Conservation (phyloP, 441 rosid genomes). For the Raphanus hybrid region DNA sequence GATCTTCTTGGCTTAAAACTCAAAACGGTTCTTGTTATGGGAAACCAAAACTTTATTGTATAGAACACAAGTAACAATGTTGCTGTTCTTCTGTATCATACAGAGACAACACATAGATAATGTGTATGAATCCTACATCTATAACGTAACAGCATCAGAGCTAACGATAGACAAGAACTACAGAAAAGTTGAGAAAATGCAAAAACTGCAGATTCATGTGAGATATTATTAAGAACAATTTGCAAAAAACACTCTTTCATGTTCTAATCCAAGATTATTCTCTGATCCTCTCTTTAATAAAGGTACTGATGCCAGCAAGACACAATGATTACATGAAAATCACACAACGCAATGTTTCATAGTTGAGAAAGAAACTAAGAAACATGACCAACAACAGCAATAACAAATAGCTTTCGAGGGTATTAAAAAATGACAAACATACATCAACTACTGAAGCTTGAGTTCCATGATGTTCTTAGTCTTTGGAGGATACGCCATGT, state of each 20-base stretch:
- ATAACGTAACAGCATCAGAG: conserved; percentile 5
- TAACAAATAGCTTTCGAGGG: too few species aligned
- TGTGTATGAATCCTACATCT: conserved; percentile 2
- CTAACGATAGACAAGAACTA: conserved; percentile 4
- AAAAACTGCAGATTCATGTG: too few species aligned
- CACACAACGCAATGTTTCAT: conserved; percentile 13
- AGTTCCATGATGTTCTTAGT: conserved; percentile 4
- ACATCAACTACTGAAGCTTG: conserved; percentile 19
- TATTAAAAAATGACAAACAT: conserved; percentile 31
- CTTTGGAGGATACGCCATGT: not conserved
- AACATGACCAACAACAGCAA: not conserved
- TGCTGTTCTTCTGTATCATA: conserved; percentile 15
- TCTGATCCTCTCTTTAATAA: conserved; percentile 23
- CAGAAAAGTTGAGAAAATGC: conserved; percentile 10
- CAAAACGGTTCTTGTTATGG: not conserved
- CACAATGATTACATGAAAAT: conserved; percentile 19
- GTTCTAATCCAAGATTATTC: conserved; percentile 8
- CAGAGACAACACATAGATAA: conserved; percentile 2
- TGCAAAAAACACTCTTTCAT: conserved; percentile 10
- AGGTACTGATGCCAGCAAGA: conserved; percentile 21
- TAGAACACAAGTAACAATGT: not conserved
- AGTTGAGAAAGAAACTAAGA: not conserved
- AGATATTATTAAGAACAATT: too few species aligned
- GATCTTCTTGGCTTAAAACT: not conserved
- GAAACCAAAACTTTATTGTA: not conserved